phyloP scores from a whole-genome alignment of 257 asterid species.

The Solanum sitiens region DNA sequence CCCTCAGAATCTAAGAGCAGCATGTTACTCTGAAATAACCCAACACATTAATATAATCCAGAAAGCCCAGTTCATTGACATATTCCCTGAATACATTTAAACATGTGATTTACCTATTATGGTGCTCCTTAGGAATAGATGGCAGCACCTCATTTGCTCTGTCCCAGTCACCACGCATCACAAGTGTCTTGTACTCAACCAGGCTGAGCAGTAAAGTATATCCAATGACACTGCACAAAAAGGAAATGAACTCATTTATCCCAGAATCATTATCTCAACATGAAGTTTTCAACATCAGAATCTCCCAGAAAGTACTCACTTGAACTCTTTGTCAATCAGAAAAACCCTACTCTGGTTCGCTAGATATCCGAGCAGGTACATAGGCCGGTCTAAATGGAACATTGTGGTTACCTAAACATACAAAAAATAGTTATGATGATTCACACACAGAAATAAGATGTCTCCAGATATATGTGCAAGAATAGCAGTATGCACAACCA shows the following conservation, averaged over 20 bases:
- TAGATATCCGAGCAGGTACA: slow-evolving; percentile 96
- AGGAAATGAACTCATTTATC: neutral
- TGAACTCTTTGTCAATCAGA: slow-evolving; percentile 90
- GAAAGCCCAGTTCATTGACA: neutral
- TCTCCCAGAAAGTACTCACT: slow-evolving; percentile 42
- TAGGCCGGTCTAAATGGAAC: slow-evolving; percentile 96
- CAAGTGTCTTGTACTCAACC: slow-evolving; percentile 94
- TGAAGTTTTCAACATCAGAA: neutral
- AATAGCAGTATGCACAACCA: neutral
- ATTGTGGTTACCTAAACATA: slow-evolving; percentile 74
- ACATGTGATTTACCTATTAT: slow-evolving; percentile 46
- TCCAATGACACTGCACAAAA: slow-evolving; percentile 61
- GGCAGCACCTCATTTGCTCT: slow-evolving; percentile 79
- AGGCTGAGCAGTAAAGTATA: slow-evolving; percentile 77
- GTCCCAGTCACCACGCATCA: slow-evolving; percentile 92
- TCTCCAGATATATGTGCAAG: neutral
- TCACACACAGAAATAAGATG: neutral
- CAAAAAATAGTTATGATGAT: slow-evolving; percentile 1
- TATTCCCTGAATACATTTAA: neutral
- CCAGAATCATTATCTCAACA: neutral
- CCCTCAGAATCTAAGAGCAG: neutral
- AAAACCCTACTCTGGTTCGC: slow-evolving; percentile 90
- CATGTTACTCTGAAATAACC: neutral
- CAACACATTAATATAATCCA: neutral
- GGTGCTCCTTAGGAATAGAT: slow-evolving; percentile 89